Evolutionary conservation across 2,329 filamentous ascomycete species (phyloP).

Genomic region (Colletotrichum karsti): DNA sequence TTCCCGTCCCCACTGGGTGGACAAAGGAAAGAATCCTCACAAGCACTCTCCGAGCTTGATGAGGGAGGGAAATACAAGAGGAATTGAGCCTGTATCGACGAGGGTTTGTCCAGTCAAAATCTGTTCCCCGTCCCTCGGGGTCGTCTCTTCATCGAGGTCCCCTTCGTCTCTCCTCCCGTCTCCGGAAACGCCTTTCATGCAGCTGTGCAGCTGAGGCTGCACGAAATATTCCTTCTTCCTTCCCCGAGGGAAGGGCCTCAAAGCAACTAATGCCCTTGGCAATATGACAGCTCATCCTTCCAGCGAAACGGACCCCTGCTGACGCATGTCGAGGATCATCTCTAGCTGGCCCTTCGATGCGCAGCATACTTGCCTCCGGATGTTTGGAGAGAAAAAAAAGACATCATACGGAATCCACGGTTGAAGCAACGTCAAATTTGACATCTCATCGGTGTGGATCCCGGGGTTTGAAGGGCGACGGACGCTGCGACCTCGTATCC

Average conservation of each 20-base stretch:
- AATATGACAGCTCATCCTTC: slow-evolving; percentile 15
- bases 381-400: not conserved
- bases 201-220: slow-evolving; percentile 9
- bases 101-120: too few relatives aligned
- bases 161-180: not conserved
- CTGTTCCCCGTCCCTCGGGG: not conserved
- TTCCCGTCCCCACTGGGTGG: not conserved
- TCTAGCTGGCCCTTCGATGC: not conserved
- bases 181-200: slow-evolving; percentile 2
- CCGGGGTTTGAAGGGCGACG: not conserved
- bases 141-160: not conserved
- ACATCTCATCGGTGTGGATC: slow-evolving; percentile 13
- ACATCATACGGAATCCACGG: not conserved
- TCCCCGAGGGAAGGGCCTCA: not conserved
- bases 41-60: too few relatives aligned
- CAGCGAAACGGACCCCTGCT: not conserved
- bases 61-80: too few relatives aligned
- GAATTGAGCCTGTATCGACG: too few relatives aligned
- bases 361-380: not conserved
- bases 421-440: not conserved
- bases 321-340: not conserved
- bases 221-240: slow-evolving; percentile 5
- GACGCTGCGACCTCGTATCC: not conserved
- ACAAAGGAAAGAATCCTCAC: not conserved
- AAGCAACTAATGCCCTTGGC: not conserved